phyloP scores from a whole-genome alignment of 805 yeast species.

The Suhomyces tanzawaensis region DNA sequence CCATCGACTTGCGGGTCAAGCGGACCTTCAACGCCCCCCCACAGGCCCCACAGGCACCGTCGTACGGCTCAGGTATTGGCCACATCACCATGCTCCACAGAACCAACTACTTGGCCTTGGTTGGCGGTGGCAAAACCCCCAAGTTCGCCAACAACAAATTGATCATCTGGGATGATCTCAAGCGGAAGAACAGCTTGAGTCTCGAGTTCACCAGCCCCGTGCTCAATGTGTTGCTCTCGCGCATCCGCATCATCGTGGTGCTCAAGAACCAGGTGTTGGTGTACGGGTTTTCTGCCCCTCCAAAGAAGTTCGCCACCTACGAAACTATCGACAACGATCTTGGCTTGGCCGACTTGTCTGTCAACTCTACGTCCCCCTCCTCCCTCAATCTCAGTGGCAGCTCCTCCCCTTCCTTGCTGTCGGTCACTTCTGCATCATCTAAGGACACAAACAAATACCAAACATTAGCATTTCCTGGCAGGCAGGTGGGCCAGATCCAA shows the following conservation, averaged over 20 bases:
- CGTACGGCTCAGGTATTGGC: slow-evolving; percentile 61
- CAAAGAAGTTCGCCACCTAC: slow-evolving; percentile 58
- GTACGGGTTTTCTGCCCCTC: slow-evolving; percentile 80
- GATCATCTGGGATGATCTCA: slow-evolving; percentile 89
- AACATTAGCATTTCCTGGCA: slow-evolving; percentile 74
- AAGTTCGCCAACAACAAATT: slow-evolving; percentile 75
- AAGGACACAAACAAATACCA: slow-evolving; percentile 33
- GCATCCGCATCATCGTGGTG: slow-evolving; percentile 73
- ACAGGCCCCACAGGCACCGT: slow-evolving; percentile 4
- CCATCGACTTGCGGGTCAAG: slow-evolving; percentile 72
- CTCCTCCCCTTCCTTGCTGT: slow-evolving; percentile 8
- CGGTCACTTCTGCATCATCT: slow-evolving; percentile 5
- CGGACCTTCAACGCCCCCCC: slow-evolving; percentile 24
- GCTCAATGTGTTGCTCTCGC: slow-evolving; percentile 67
- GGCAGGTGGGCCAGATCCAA: slow-evolving; percentile 74
- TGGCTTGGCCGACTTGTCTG: slow-evolving; percentile 62
- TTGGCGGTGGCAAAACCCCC: slow-evolving; percentile 87
- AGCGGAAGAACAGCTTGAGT: slow-evolving; percentile 66
- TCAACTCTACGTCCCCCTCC: slow-evolving; percentile 16
- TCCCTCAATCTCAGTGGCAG: background rate
- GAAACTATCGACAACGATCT: slow-evolving; percentile 63
- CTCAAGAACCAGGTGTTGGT: slow-evolving; percentile 65
- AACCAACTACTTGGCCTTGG: slow-evolving; percentile 84
- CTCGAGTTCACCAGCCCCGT: slow-evolving; percentile 78
- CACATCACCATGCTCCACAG: slow-evolving; percentile 79